These are phyloP conservation scores for Podospora appendiculata DNA, from an alignment of 495 filamentous ascomycete species.

Conservation along the genomic window DNA sequence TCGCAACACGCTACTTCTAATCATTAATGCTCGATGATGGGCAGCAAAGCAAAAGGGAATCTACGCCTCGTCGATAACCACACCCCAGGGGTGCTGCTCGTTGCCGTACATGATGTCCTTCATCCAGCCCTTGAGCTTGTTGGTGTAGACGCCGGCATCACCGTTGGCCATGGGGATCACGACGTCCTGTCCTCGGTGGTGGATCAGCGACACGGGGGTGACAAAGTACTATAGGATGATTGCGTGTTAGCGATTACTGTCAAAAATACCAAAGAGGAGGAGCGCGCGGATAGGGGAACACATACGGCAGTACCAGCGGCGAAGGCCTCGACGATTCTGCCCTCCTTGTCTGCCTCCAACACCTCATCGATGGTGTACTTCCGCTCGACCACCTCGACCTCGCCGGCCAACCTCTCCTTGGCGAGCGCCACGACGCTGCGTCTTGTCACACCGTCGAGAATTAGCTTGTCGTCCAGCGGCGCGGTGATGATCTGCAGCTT, in stretches of 20 bases:
- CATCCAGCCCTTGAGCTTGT: constrained; percentile 69
- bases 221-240: constrained; percentile 61
- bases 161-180: constrained; percentile 53
- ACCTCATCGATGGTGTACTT: constrained; percentile 76
- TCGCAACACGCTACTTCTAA: no score
- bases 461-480: constrained; percentile 69
- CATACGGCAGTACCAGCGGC: constrained; percentile 79
- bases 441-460: constrained; percentile 79
- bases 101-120: constrained; percentile 81
- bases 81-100: constrained; percentile 70
- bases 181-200: constrained; percentile 63
- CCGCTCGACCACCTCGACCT: constrained; percentile 67
- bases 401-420: constrained; percentile 50
- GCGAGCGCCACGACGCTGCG: constrained; percentile 68
- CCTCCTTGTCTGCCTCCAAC: constrained; percentile 62
- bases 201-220: constrained; percentile 63
- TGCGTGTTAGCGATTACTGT: neutral
- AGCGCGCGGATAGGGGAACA: neutral
- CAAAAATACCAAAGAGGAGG: neutral
- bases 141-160: constrained; percentile 55
- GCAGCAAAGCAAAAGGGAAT: neutral
- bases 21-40: no score
- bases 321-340: constrained; percentile 75
- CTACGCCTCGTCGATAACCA: constrained; percentile 57
- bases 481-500: constrained; percentile 73